Conservation (phyloP, 495 filamentous ascomycete species). For the Talaromyces liani region DNA sequence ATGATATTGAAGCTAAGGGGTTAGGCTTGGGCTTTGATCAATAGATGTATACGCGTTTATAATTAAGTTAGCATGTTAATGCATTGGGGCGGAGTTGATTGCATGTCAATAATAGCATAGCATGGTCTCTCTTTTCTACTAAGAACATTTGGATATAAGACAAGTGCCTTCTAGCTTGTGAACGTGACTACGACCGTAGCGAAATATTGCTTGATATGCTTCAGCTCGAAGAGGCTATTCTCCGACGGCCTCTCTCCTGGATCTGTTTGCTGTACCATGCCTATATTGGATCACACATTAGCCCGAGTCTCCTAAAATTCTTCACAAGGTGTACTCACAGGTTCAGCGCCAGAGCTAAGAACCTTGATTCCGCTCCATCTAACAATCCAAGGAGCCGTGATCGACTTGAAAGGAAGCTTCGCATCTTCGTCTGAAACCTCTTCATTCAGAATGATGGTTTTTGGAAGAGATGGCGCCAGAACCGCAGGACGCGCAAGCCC, state of each 20-base stretch:
- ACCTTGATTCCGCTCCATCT: neutral
- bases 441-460: conserved; percentile 42
- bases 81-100: neutral
- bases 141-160: neutral
- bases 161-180: too few relatives aligned
- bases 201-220: too few relatives aligned
- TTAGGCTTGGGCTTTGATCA: conserved; percentile 47
- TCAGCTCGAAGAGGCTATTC: neutral
- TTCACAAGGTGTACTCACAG: neutral
- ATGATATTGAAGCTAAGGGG: conserved; percentile 78
- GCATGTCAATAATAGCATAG: neutral
- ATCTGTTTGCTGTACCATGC: conserved; percentile 3
- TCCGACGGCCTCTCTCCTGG: neutral
- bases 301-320: neutral
- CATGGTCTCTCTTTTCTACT: neutral
- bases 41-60: conserved; percentile 14
- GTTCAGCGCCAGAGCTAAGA: neutral
- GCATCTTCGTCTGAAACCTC: conserved; percentile 43
- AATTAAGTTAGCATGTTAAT: neutral
- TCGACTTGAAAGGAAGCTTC: conserved; percentile 9
- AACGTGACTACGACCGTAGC: too few relatives aligned
- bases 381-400: neutral
- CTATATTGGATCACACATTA: conserved; percentile 3
- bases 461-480: conserved; percentile 40
- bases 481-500: conserved; percentile 50